A percentile compares a stretch with the other conserved stretches of the same genome.
These are phyloP conservation scores for Selaginella tamariscina DNA, from an alignment of 75 land plant genomes.

Conservation along the genomic window DNA sequence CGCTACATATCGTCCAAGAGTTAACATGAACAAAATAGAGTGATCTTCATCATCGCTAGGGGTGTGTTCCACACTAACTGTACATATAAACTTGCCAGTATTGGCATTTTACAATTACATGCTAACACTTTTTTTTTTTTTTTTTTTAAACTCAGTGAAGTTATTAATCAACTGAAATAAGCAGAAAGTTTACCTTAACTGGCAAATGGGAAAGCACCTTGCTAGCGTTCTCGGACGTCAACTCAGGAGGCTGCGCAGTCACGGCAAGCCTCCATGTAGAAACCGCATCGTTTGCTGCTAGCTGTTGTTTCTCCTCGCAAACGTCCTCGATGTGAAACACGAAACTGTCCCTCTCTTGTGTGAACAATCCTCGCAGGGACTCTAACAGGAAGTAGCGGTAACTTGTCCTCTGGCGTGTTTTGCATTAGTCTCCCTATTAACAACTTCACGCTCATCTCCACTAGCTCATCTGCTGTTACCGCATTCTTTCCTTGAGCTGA, in stretches of 20 bases:
- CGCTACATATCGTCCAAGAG: no score
- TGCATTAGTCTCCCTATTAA: conserved; percentile 65
- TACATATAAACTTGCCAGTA: background rate
- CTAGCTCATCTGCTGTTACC: conserved; percentile 14
- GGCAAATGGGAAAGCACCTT: conserved; percentile 22
- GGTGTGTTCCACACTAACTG: conserved; percentile 13
- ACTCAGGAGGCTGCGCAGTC: conserved; percentile 20
- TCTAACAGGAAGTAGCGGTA: conserved; percentile 43
- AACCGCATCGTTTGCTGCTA: conserved; percentile 13
- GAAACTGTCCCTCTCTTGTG: conserved; percentile 50
- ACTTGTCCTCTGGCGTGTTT: conserved; percentile 43
- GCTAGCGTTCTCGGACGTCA: conserved; percentile 22
- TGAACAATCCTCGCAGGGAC: conserved; percentile 57
- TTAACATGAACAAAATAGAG: no score
- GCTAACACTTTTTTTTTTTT: background rate
- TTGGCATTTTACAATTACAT: background rate
- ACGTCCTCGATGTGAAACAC: conserved; percentile 45
- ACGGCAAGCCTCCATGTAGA: conserved; percentile 5
- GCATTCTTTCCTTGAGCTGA: conserved; percentile 6
- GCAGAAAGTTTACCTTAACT: background rate
- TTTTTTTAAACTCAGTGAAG: background rate
- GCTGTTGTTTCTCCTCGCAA: conserved; percentile 21
- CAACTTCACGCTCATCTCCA: conserved; percentile 34
- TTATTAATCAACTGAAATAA: background rate
- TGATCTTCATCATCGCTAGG: conserved; percentile 28